phyloP scores from a whole-genome alignment of 805 yeast species.

The Clavispora vitiphila region DNA sequence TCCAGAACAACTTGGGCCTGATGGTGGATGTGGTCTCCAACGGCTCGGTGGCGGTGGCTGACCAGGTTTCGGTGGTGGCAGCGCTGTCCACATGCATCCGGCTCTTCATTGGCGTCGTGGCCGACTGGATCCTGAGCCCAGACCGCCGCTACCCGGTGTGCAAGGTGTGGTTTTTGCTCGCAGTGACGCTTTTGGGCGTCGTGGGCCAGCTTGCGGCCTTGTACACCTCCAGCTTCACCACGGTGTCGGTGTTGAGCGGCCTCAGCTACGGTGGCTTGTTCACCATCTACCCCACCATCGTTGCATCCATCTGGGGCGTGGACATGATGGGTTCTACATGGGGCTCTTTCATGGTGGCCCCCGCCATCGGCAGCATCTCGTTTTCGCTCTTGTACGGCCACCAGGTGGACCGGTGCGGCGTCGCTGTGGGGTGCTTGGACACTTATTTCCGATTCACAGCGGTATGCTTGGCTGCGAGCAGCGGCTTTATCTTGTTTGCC shows the following conservation, averaged over 20 bases:
- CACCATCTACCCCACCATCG: constrained; percentile 80
- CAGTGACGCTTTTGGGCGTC: constrained; percentile 23
- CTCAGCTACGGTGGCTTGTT: constrained; percentile 76
- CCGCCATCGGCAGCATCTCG: constrained; percentile 72
- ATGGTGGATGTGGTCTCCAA: constrained; percentile 43
- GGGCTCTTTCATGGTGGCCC: constrained; percentile 86
- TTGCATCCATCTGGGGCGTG: constrained; percentile 82
- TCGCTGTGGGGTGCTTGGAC: constrained; percentile 18
- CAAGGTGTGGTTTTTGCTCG: constrained; percentile 29
- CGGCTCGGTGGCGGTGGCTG: constrained; percentile 22
- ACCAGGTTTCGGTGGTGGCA: constrained; percentile 59
- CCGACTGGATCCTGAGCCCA: constrained; percentile 52
- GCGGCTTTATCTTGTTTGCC: constrained; percentile 18
- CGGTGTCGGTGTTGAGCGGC: constrained; percentile 54
- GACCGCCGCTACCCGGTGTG: constrained; percentile 24
- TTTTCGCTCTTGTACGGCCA: constrained; percentile 69
- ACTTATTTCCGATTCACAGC: constrained; percentile 26
- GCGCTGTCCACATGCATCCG: constrained; percentile 67
- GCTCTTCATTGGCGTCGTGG: constrained; percentile 57
- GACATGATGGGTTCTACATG: constrained; percentile 88
- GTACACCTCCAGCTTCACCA: constrained; percentile 11
- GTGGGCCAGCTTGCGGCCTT: constrained; percentile 24
- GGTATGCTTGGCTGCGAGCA: constrained; percentile 21
- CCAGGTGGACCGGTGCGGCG: constrained; percentile 46
- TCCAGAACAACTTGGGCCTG: constrained; percentile 77